Evolutionary conservation across 176 grass and related monocot species (phyloP), one percentile per base, ranked within the genome.

Genomic region (Juncus inflexus): DNA sequence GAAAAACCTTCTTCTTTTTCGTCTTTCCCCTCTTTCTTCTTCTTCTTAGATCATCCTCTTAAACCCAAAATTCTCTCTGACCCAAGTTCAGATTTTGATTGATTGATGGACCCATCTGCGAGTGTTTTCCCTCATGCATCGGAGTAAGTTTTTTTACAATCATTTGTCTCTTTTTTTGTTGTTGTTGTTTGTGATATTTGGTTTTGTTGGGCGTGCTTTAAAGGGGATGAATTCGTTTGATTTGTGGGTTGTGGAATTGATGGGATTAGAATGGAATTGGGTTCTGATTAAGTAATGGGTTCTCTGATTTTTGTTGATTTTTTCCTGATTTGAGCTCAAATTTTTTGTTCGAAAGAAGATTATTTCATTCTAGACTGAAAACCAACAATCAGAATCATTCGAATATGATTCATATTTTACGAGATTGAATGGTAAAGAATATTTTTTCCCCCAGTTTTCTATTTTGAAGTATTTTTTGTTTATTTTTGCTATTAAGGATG

Each of bases 81-180:
- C 43, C 43, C 4, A 9, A 6, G 6, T 6, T 9, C 43, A 9
- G 43, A 9, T 6, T 47, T 47, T 47, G 6, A 9, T 28, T 47
- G 43, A 51, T 67, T 43, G 2, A 67, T 67, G 65, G 65, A 67
- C 4, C 65, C 65, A 11, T 11, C 65, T 36, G 15, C 65, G 45
- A 37, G 37, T 2, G 11, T 52, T 45, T 53, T 52, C 36, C 19
- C 65, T 12, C 49, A 39, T 36, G 47, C 65, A 16, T 67, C 65
- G 16, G 19, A 52, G 65, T 67, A 16, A 37, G 43, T 43, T 52
- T 43, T 43, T 36, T 16, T 6, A 52, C 42, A 12, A 67, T 35
- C 47, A 51, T 50, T 67, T 42, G n/a, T 15, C 10, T 47, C 45
- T 15, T 51, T 66, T 52, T 52, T 36, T 19, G 42, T 65, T 50